Conservation (phyloP, 805 yeast genomes). For the Ogataea nitratoaversa region DNA sequence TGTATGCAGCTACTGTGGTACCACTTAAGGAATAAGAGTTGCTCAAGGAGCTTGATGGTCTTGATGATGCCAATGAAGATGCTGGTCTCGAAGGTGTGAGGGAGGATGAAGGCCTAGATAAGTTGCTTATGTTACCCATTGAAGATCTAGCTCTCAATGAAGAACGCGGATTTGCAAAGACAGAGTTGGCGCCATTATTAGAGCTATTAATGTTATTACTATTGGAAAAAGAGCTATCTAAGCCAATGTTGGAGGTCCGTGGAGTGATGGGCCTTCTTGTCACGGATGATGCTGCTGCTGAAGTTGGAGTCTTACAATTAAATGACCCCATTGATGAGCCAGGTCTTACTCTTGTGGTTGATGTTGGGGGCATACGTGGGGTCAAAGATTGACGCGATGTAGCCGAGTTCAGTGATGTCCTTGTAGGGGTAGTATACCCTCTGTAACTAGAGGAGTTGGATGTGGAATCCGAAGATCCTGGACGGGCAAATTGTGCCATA, state of each 20-base stretch:
- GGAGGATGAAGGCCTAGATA: conserved; percentile 1
- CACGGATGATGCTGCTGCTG: conserved; percentile 3
- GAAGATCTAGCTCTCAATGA: conserved; percentile 20
- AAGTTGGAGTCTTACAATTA: conserved; percentile 9
- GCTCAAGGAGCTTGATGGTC: conserved; percentile 21
- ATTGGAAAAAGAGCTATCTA: background rate
- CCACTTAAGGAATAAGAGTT: conserved; percentile 2
- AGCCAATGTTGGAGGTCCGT: conserved; percentile 5
- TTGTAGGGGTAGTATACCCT: conserved; percentile 10
- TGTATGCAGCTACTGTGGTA: conserved; percentile 32
- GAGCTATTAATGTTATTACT: background rate
- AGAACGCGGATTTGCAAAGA: background rate
- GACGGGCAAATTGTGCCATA: conserved; percentile 18
- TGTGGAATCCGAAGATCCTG: conserved; percentile 6
- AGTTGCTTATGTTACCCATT: conserved; percentile 14
- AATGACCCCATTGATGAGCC: conserved; percentile 14
- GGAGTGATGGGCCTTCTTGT: conserved; percentile 18
- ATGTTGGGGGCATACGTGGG: conserved; percentile 7
- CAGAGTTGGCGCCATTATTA: background rate
- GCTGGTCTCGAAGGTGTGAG: conserved; percentile 17
- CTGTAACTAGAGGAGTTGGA: conserved; percentile 12
- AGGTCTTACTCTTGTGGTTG: conserved; percentile 16
- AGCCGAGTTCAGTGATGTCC: conserved; percentile 1
- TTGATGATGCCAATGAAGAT: conserved; percentile 6
- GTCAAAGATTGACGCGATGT: conserved; percentile 1